A percentile compares a stretch with the other conserved stretches of the same genome.
These are phyloP conservation scores for Camelina laxa DNA, from an alignment of 345 rosid genomes.

Conservation along the genomic window DNA sequence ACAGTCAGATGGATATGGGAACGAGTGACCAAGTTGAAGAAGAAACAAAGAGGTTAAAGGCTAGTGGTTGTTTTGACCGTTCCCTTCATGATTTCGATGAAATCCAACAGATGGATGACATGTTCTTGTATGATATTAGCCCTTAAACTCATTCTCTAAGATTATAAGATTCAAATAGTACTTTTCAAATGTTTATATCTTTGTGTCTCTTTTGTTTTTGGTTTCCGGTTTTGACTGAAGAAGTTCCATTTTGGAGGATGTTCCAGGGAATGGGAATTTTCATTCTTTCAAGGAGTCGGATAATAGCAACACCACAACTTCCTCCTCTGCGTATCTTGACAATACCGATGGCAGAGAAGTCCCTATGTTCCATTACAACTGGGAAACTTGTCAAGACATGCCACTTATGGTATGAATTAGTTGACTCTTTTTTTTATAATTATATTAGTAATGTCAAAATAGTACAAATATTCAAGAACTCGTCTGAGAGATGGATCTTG, in stretches of 20 bases:
- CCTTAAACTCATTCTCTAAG: constrained; percentile 16
- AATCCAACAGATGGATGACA: constrained; percentile 67
- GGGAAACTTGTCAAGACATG: constrained; percentile 41
- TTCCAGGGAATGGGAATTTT: constrained; percentile 42
- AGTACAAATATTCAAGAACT: background rate
- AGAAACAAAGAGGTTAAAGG: constrained; percentile 37
- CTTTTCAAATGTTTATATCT: background rate
- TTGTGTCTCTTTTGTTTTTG: constrained; percentile 2
- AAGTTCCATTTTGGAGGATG: constrained; percentile 50
- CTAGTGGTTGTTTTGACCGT: constrained; percentile 20
- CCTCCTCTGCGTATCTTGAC: constrained; percentile 36
- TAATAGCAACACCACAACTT: constrained; percentile 8
- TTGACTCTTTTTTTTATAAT: background rate
- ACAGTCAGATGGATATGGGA: constrained; percentile 36
- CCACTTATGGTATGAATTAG: constrained; percentile 36
- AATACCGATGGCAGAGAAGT: constrained; percentile 24
- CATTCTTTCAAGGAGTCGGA: constrained; percentile 33
- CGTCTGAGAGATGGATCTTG: background rate
- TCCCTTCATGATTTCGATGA: constrained; percentile 53
- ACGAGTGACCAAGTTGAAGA: constrained; percentile 17
- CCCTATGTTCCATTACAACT: constrained; percentile 36
- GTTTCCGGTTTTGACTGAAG: constrained; percentile 47
- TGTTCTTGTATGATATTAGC: constrained; percentile 62
- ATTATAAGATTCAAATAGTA: too few relatives aligned
- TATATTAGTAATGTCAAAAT: background rate